Evolutionary conservation across 2,329 filamentous ascomycete genomes (phyloP).

Genomic region (Blastomyces emzantsi): DNA sequence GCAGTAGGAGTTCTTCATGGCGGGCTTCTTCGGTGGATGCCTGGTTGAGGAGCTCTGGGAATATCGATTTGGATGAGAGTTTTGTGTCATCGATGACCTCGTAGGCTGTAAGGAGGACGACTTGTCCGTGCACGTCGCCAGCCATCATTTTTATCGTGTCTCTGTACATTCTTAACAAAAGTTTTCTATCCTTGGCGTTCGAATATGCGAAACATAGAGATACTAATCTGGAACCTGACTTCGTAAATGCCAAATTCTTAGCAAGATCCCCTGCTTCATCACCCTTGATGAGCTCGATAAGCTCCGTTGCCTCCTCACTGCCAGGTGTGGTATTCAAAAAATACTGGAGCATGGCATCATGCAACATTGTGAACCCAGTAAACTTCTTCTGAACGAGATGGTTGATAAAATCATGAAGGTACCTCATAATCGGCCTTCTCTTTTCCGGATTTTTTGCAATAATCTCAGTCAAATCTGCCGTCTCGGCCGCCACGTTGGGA

Average conservation of each 20-base stretch:
- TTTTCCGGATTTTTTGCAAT: constrained; percentile 73
- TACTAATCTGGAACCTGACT: constrained; percentile 72
- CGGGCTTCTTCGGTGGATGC: constrained; percentile 36
- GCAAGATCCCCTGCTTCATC: constrained; percentile 84
- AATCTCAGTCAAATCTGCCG: constrained; percentile 57
- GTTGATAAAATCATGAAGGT: constrained; percentile 79
- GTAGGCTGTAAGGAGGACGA: constrained; percentile 73
- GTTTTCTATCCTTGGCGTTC: constrained; percentile 84
- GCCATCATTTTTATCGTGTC: constrained; percentile 82
- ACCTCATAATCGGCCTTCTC: constrained; percentile 75
- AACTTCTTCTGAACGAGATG: constrained; percentile 91
- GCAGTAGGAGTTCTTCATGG: constrained; percentile 37
- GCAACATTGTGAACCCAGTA: constrained; percentile 93
- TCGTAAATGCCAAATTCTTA: constrained; percentile 95
- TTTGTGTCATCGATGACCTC: constrained; percentile 95
- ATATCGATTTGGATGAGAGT: constrained; percentile 72
- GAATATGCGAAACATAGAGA: constrained; percentile 76
- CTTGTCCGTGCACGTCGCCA: constrained; percentile 66
- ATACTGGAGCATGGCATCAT: constrained; percentile 97
- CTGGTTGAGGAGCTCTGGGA: constrained; percentile 74
- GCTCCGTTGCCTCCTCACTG: constrained; percentile 74
- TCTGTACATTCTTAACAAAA: constrained; percentile 80
- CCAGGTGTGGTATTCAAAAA: constrained; percentile 70
- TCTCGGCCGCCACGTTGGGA: constrained; percentile 40
- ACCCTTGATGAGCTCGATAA: constrained; percentile 80